Evolutionary conservation across 805 yeast genomes (phyloP).

Genomic region (Deakozyma indianensis): DNA sequence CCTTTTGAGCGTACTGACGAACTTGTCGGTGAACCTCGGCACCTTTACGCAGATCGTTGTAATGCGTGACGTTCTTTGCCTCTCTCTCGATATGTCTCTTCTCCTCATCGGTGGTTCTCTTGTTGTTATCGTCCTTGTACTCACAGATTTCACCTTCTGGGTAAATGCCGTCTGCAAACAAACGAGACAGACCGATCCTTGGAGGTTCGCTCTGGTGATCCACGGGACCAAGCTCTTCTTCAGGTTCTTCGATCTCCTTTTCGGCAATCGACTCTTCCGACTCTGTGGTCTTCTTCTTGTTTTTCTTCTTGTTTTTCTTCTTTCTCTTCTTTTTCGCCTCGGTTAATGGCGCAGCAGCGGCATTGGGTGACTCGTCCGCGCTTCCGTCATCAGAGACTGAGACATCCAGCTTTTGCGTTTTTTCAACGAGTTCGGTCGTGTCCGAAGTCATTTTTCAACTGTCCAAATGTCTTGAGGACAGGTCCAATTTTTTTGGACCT

Average conservation of each 20-base stretch:
- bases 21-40: constrained; percentile 94
- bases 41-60: constrained; percentile 88
- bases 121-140: constrained; percentile 51
- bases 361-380: not conserved
- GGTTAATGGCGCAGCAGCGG: not conserved
- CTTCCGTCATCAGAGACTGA: not conserved
- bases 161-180: constrained; percentile 55
- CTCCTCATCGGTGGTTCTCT: constrained; percentile 78
- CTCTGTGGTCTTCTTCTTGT: not conserved
- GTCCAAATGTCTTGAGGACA: too few relatives aligned
- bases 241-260: too few relatives aligned
- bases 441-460: not conserved
- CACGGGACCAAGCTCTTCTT: too few relatives aligned
- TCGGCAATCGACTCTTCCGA: too few relatives aligned
- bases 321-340: not conserved
- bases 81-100: constrained; percentile 60
- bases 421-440: not conserved
- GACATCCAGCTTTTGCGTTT: not conserved
- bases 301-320: not conserved
- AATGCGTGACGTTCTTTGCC: constrained; percentile 30
- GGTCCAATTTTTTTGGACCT: too few relatives aligned
- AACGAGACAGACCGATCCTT: constrained; percentile 46
- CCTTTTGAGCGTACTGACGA: constrained; percentile 59
- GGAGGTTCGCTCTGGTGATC: constrained; percentile 31
- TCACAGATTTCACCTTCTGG: constrained; percentile 87